These are phyloP conservation scores for Cordyceps tenuipes DNA, from an alignment of 2,329 filamentous ascomycete species.

Conservation along the genomic window DNA sequence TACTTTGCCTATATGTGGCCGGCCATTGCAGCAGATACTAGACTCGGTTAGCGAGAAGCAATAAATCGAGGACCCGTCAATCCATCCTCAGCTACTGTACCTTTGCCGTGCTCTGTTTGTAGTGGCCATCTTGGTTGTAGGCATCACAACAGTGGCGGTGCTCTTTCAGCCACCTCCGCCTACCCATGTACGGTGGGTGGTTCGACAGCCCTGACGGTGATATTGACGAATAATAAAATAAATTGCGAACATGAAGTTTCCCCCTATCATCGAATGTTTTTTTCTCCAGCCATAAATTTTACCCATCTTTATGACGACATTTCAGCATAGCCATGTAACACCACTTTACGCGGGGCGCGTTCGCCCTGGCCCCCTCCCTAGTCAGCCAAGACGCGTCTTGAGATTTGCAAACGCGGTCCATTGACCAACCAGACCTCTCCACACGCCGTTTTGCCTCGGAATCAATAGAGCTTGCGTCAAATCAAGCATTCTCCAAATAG, in stretches of 20 bases:
- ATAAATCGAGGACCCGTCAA: neutral
- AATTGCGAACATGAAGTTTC: too few relatives aligned
- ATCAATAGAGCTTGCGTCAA: too few relatives aligned
- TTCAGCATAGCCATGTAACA: neutral
- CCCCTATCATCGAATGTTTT: too few relatives aligned
- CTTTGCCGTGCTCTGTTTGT: too few relatives aligned
- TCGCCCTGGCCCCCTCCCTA: neutral
- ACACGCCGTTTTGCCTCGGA: neutral
- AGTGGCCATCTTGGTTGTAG: too few relatives aligned
- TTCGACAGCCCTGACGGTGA: neutral
- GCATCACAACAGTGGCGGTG: too few relatives aligned
- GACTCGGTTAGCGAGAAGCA: neutral
- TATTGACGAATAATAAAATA: neutral
- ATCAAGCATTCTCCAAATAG: neutral
- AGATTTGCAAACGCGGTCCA: neutral
- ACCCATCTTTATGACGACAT: too few relatives aligned
- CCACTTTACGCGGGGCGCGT: slow-evolving; percentile 4
- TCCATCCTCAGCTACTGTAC: neutral
- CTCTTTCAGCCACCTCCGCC: too few relatives aligned
- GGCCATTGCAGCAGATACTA: neutral
- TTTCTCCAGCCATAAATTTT: too few relatives aligned
- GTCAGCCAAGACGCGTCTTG: slow-evolving; percentile 4
- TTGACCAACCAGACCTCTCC: neutral
- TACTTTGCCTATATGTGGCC: neutral
- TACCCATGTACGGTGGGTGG: neutral